Percentiles rank a stretch among this genome's conserved stretches.
Evolutionary conservation across 176 grass and related monocot genomes (phyloP).

Genomic region (Luzula sylvatica): DNA sequence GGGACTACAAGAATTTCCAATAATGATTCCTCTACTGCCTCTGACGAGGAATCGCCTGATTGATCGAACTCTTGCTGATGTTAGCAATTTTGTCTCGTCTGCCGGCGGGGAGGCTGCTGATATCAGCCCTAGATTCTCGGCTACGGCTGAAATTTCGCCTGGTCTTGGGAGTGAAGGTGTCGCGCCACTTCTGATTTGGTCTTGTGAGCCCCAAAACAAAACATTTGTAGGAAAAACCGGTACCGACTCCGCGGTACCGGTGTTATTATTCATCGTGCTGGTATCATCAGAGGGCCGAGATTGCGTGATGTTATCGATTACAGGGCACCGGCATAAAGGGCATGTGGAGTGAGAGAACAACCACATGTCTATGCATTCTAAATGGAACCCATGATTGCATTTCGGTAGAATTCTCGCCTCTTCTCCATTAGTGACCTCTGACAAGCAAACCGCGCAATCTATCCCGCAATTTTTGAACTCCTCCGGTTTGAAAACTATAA

Average conservation of each 20-base stretch:
- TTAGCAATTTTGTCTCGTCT: slow-evolving; percentile 27
- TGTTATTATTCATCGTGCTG: not conserved
- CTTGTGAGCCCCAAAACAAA: slow-evolving; percentile 59
- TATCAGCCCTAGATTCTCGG: not conserved
- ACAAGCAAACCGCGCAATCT: slow-evolving; percentile 66
- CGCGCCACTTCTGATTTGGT: slow-evolving; percentile 25
- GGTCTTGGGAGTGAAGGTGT: not conserved
- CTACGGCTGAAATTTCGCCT: not conserved
- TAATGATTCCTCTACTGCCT: slow-evolving; percentile 23
- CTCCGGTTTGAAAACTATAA: slow-evolving; percentile 13
- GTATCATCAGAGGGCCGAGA: slow-evolving; percentile 11
- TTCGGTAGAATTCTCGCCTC: slow-evolving; percentile 38
- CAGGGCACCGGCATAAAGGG: slow-evolving; percentile 43
- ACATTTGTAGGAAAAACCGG: slow-evolving; percentile 59
- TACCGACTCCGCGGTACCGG: slow-evolving; percentile 18
- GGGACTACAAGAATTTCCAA: slow-evolving; percentile 18
- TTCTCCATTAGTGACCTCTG: slow-evolving; percentile 42
- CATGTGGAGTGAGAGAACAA: slow-evolving; percentile 50
- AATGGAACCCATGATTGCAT: slow-evolving; percentile 59
- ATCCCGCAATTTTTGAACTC: slow-evolving; percentile 18
- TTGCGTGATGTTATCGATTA: slow-evolving; percentile 23
- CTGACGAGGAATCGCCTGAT: slow-evolving; percentile 42
- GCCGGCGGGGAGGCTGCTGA: slow-evolving; percentile 23
- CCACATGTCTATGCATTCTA: slow-evolving; percentile 74
- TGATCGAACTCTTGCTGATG: slow-evolving; percentile 28